Conservation (phyloP, 108 stramenopile genomes). For the Mediolabrus comicus region DNA sequence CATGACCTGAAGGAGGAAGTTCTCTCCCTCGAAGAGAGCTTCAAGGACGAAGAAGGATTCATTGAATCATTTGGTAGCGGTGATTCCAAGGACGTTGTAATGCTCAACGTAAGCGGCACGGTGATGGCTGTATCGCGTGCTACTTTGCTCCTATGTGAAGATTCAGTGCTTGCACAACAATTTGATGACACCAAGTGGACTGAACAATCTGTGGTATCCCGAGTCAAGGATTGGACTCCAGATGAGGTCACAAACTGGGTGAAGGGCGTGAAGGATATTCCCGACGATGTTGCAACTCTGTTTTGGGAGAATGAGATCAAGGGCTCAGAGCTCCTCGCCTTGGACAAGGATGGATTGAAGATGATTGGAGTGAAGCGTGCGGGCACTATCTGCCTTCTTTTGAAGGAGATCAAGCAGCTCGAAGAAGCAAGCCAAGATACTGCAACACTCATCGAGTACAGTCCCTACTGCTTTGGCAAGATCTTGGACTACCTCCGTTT, state of each 20-base stretch:
- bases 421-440: neutral
- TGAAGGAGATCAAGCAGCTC: constrained; percentile 15
- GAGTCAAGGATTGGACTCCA: constrained; percentile 12
- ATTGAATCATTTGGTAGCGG: constrained; percentile 1
- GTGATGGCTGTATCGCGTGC: neutral
- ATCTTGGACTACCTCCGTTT: constrained; percentile 1
- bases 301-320: constrained; percentile 9
- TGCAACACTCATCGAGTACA: neutral
- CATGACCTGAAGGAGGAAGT: neutral
- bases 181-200: constrained; percentile 11
- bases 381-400: constrained; percentile 10
- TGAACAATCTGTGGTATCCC: neutral
- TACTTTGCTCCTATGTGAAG: neutral
- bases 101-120: constrained; percentile 4
- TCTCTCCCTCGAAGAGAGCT: constrained; percentile 5
- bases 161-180: constrained; percentile 8
- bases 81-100: neutral
- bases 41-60: constrained; percentile 4
- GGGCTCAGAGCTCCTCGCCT: constrained; percentile 11
- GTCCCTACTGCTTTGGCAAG: constrained; percentile 3
- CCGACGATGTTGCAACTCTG: neutral
- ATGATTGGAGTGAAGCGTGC: constrained; percentile 12
- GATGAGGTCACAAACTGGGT: constrained; percentile 25
- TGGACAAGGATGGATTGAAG: constrained; percentile 20
- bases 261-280: constrained; percentile 1